phyloP scores from a whole-genome alignment of 768 basidiomycete species.

The Tylopilus felleus region DNA sequence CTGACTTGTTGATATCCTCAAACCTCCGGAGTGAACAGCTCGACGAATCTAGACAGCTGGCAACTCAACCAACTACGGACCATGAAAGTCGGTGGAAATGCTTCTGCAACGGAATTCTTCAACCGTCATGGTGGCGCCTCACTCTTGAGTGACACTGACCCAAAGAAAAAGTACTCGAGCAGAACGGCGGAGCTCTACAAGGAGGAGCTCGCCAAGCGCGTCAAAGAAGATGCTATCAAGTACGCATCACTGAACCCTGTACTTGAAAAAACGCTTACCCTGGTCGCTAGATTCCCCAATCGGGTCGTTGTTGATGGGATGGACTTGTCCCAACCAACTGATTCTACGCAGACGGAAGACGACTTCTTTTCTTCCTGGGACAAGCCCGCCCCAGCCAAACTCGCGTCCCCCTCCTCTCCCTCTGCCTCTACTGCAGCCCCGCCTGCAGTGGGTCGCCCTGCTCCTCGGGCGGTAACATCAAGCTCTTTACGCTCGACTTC shows the following conservation, averaged over 20 bases:
- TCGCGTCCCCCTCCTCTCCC: constrained; percentile 41
- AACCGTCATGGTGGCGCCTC: constrained; percentile 77
- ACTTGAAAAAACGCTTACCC: neutral
- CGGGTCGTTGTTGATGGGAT: constrained; percentile 84
- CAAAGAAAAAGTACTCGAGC: constrained; percentile 87
- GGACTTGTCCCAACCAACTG: constrained; percentile 40
- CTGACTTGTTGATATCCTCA: neutral
- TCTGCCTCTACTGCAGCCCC: constrained; percentile 49
- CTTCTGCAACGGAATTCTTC: constrained; percentile 83
- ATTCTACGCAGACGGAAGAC: constrained; percentile 62
- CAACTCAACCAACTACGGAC: constrained; percentile 84
- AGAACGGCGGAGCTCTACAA: constrained; percentile 85
- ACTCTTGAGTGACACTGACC: constrained; percentile 67
- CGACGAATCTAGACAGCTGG: constrained; percentile 96
- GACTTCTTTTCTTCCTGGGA: constrained; percentile 99
- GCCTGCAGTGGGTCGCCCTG: constrained; percentile 56
- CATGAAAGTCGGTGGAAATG: constrained; percentile 96
- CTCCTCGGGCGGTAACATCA: constrained; percentile 64
- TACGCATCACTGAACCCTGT: constrained; percentile 33
- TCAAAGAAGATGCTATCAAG: constrained; percentile 71
- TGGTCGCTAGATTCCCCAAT: constrained; percentile 58
- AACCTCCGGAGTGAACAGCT: constrained; percentile 48
- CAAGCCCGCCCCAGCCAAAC: constrained; percentile 63
- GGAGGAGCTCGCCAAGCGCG: constrained; percentile 80
- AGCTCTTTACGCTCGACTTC: constrained; percentile 53